phyloP scores from a whole-genome alignment of 2,329 filamentous ascomycete genomes.

The Myriosclerotinia curreyana region DNA sequence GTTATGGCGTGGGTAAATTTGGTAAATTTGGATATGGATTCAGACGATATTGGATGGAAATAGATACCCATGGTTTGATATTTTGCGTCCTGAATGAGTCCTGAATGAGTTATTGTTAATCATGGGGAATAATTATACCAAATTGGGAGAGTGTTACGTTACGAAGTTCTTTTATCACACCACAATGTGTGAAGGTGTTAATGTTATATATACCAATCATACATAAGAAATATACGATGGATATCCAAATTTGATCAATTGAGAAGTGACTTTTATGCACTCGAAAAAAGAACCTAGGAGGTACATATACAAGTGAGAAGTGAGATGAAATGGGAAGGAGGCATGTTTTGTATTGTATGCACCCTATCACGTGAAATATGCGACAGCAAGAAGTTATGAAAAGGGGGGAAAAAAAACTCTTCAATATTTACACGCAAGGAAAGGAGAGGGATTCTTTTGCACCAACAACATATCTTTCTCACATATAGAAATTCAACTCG shows the following conservation, averaged over 20 bases:
- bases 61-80: conserved; percentile 18
- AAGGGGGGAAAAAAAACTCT: not conserved
- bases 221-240: not conserved
- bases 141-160: not conserved
- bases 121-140: not conserved
- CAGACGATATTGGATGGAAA: conserved; percentile 6
- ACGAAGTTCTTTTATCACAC: not conserved
- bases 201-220: not conserved
- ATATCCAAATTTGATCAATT: not conserved
- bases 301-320: not conserved
- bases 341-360: no score
- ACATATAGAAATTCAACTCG: not conserved
- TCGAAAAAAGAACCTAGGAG: not conserved
- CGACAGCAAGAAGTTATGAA: not conserved
- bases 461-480: not conserved
- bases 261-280: not conserved
- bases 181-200: not conserved
- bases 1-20: conserved; percentile 4
- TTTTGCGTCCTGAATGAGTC: not conserved
- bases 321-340: conserved; percentile 6
- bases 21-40: not conserved
- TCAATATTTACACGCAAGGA: not conserved
- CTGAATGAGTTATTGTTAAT: not conserved
- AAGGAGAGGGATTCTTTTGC: not conserved
- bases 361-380: not conserved